Base-by-base conservation (phyloP, 768 basidiomycete genomes). In the Tulasnella sp. region DNA sequence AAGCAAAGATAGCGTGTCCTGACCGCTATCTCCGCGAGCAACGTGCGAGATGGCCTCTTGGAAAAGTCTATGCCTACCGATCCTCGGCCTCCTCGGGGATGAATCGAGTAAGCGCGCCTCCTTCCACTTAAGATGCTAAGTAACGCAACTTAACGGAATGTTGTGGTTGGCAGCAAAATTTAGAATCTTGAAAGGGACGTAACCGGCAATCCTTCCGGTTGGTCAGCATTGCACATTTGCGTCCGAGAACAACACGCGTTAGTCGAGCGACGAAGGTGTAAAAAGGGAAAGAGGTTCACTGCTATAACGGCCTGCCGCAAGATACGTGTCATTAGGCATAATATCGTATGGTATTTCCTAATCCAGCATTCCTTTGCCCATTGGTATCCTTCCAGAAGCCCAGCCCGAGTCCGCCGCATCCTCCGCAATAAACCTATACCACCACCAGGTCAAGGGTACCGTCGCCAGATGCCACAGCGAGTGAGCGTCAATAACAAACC, bases 381-480 rank as follows among this genome's bases (percentile, higher is more conserved):
- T 40, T 28, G 76, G 76, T 42, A 79, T 31, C 28, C 79, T 73
- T 3, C 79, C 79, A 9, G 72, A 73, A 40, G 50, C 88, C 94
- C 94, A 95, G 28, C 91, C 91, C 16, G 87, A 86, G 82, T 95
- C 93, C 74, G 88, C 86, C 0, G 94, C 88, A 85, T 97, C 96
- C 82, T 91, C 85, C 9, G 93, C 84, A 42, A 97, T 85, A 83
- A 97, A 97, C n/a, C 89, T 87, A 83, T 97, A 99, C 96, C 97
- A 98, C 72, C 90, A 88, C 73, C 89, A 84, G 4, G 92, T 90
- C 44, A 99, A 90, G 0, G 93, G 93, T 0, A 90, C 93, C 0
- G 97, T 99, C 4, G 91, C 89, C 11, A 94, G 87, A 85, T 99
- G 97, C 98, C 97, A 99, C 22, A 99, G 86, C 2, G 96, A 89